These are phyloP conservation scores for Gynostemma pentaphyllum DNA, from an alignment of 306 rosid genomes.

Conservation along the genomic window DNA sequence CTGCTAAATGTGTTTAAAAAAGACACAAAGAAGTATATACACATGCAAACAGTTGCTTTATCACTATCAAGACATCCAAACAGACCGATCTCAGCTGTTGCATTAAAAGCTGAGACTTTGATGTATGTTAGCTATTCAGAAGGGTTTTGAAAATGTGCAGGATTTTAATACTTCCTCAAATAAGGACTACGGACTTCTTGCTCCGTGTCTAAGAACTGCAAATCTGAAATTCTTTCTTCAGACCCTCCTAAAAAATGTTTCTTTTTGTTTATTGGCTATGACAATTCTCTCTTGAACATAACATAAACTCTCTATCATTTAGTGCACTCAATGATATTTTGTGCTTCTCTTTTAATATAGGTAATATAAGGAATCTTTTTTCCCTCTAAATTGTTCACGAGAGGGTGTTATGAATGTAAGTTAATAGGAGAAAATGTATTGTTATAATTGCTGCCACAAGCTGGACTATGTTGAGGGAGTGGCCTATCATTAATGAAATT, in stretches of 20 bases:
- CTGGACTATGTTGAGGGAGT: no score
- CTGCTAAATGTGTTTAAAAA: no score
- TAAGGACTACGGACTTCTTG: neutral
- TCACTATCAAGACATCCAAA: neutral
- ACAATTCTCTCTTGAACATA: neutral
- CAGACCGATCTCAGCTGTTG: neutral
- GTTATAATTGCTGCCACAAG: no score
- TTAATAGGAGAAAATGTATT: no score
- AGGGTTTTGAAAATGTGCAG: neutral
- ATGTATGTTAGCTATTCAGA: neutral
- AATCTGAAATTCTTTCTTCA: neutral
- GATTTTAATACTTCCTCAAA: neutral
- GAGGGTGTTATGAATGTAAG: no score
- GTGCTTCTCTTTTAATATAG: no score
- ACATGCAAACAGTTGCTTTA: neutral
- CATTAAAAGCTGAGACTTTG: neutral
- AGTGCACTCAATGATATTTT: no score
- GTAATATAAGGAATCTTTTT: no score
- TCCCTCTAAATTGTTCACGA: no score
- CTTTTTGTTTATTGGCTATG: neutral
- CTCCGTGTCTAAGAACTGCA: neutral
- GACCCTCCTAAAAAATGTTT: neutral
- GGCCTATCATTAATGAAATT: no score
- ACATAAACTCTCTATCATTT: neutral
- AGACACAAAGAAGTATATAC: neutral